A percentile compares a stretch with the other conserved stretches of the same genome.
phyloP scores from a whole-genome alignment of 345 rosid species.

The Crucihimalaya himalaica region DNA sequence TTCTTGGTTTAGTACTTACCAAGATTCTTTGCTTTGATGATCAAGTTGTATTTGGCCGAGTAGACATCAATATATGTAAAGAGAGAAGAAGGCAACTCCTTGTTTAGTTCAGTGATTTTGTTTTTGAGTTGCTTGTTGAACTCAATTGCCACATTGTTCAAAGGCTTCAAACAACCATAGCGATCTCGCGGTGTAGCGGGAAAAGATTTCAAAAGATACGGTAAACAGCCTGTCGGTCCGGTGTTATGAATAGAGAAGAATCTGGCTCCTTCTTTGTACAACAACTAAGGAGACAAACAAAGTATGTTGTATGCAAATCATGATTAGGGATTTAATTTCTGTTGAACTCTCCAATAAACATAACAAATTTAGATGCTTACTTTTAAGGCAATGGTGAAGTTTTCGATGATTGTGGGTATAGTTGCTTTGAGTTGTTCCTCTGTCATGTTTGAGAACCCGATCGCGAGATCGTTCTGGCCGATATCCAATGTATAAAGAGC shows the following conservation, averaged over 20 bases:
- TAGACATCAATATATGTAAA: constrained; percentile 71
- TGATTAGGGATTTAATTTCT: background rate
- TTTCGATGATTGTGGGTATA: constrained; percentile 53
- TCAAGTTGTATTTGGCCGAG: constrained; percentile 59
- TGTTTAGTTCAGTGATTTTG: constrained; percentile 44
- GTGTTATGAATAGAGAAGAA: constrained; percentile 83
- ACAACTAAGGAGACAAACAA: constrained; percentile 44
- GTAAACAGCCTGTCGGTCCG: constrained; percentile 80
- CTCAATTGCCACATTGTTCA: constrained; percentile 61
- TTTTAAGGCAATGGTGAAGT: constrained; percentile 51
- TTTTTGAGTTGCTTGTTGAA: constrained; percentile 69
- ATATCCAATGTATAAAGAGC: constrained; percentile 71
- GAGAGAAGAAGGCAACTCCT: constrained; percentile 49
- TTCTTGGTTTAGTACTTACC: constrained; percentile 45
- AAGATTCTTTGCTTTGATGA: constrained; percentile 48
- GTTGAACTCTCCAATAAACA: background rate
- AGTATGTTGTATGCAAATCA: background rate
- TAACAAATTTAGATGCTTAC: constrained; percentile 35
- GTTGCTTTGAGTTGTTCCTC: constrained; percentile 53
- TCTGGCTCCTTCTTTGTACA: constrained; percentile 72
- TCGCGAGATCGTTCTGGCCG: constrained; percentile 70
- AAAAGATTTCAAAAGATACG: constrained; percentile 45
- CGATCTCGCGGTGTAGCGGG: constrained; percentile 38
- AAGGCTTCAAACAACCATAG: constrained; percentile 61
- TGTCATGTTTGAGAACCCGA: constrained; percentile 50